Evolutionary conservation across 2,329 filamentous ascomycete genomes (phyloP).

Genomic region (Periconia digitata): DNA sequence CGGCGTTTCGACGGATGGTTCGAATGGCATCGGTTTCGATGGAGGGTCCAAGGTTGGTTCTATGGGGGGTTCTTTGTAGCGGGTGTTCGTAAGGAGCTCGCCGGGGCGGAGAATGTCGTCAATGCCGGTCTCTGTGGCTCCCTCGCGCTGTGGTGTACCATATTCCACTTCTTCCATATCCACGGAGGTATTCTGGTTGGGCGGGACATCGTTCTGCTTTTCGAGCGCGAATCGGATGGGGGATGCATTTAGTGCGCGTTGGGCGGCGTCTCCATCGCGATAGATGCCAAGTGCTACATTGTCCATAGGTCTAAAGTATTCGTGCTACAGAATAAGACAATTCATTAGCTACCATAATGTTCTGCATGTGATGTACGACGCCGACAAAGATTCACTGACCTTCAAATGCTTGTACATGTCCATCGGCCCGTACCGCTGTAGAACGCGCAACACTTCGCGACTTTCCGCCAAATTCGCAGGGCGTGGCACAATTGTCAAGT

Average conservation of each 20-base stretch:
- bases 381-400: slow-evolving; percentile 21
- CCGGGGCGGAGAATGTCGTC: slow-evolving; percentile 36
- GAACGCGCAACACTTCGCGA: slow-evolving; percentile 50
- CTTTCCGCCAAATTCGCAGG: slow-evolving; percentile 52
- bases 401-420: slow-evolving; percentile 50
- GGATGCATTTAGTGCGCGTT: slow-evolving; percentile 46
- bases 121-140: slow-evolving; percentile 16
- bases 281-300: slow-evolving; percentile 52
- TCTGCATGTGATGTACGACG: not conserved
- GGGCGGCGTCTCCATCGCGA: slow-evolving; percentile 43
- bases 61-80: not conserved
- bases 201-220: slow-evolving; percentile 15
- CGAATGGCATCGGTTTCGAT: slow-evolving; percentile 25
- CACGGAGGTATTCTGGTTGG: slow-evolving; percentile 1
- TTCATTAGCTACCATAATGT: not conserved
- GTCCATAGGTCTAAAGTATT: slow-evolving; percentile 44
- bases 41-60: not conserved
- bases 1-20: slow-evolving; percentile 5
- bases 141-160: not conserved
- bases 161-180: slow-evolving; percentile 3
- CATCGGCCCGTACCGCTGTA: slow-evolving; percentile 54
- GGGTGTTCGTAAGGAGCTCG: slow-evolving; percentile 5
- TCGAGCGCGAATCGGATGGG: slow-evolving; percentile 52
- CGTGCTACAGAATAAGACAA: slow-evolving; percentile 43
- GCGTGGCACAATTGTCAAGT: slow-evolving; percentile 51